Percentiles rank a stretch among this genome's conserved stretches.
These are phyloP conservation scores for Suhomyces tanzawaensis DNA, from an alignment of 805 yeast genomes.

Conservation along the genomic window DNA sequence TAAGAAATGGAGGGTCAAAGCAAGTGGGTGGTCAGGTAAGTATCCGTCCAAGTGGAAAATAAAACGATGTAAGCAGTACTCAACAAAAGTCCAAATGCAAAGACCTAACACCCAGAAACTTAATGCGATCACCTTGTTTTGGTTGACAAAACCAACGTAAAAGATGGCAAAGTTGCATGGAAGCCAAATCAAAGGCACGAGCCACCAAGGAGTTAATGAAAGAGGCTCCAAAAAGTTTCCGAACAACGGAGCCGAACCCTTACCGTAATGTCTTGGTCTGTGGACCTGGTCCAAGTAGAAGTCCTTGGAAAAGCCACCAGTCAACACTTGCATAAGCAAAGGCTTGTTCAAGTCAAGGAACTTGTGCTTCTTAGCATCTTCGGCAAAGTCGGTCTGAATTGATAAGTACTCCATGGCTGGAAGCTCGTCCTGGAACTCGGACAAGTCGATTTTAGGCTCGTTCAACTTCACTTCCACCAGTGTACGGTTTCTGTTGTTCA, in stretches of 20 bases:
- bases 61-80: constrained; percentile 85
- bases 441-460: constrained; percentile 27
- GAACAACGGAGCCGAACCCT: constrained; percentile 93
- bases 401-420: constrained; percentile 73
- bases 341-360: constrained; percentile 86
- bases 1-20: constrained; percentile 81
- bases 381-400: constrained; percentile 72
- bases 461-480: constrained; percentile 54
- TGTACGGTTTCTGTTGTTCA: constrained; percentile 57
- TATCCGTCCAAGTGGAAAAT: constrained; percentile 87
- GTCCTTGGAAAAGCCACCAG: constrained; percentile 74
- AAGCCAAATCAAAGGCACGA: constrained; percentile 83
- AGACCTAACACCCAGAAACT: constrained; percentile 75
- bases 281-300: constrained; percentile 95
- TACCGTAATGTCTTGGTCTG: constrained; percentile 96
- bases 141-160: constrained; percentile 53
- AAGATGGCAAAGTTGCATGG: constrained; percentile 72
- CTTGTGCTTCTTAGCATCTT: constrained; percentile 72
- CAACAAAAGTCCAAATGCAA: constrained; percentile 89
- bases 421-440: constrained; percentile 53
- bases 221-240: constrained; percentile 94
- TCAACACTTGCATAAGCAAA: constrained; percentile 73
- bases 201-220: constrained; percentile 91
- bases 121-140: constrained; percentile 46
- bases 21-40: constrained; percentile 75